Evolutionary conservation across 2,329 filamentous ascomycete species (phyloP).

Genomic region (Falciphora oryzae): DNA sequence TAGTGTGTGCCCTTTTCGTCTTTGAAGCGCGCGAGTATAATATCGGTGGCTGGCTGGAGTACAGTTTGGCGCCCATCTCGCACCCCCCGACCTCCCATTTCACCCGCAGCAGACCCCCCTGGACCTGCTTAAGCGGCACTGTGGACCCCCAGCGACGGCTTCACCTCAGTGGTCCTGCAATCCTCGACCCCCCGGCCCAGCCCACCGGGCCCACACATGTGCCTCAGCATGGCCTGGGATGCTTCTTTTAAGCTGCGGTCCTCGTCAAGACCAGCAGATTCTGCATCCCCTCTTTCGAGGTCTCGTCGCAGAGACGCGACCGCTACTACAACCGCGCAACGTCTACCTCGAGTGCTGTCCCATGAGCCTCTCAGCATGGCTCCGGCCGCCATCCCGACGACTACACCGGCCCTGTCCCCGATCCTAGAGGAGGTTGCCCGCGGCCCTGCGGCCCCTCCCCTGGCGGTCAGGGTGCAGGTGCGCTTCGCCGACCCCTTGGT

Average conservation of each 20-base stretch:
- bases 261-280: not conserved
- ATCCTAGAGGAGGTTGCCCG: slow-evolving; percentile 7
- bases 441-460: not conserved
- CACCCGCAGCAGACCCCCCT: not conserved
- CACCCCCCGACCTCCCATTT: not conserved
- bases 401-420: slow-evolving; percentile 2
- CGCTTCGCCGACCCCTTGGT: slow-evolving; percentile 14
- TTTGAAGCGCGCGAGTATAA: not conserved
- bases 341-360: not conserved
- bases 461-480: slow-evolving; percentile 14
- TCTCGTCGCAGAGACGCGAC: not conserved
- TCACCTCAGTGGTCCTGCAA: not conserved
- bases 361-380: slow-evolving; percentile 9
- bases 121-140: not conserved
- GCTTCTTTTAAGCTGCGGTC: slow-evolving; percentile 6
- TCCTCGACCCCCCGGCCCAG: too few relatives aligned
- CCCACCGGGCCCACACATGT: slow-evolving; percentile 1
- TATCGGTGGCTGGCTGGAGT: not conserved
- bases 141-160: not conserved
- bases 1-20: not conserved
- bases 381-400: slow-evolving; percentile 3
- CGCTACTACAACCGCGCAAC: not conserved
- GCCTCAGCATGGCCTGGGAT: slow-evolving; percentile 9
- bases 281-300: not conserved
- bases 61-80: not conserved